phyloP scores from a whole-genome alignment of 257 asterid genomes.

The Ehretia macrophylla region DNA sequence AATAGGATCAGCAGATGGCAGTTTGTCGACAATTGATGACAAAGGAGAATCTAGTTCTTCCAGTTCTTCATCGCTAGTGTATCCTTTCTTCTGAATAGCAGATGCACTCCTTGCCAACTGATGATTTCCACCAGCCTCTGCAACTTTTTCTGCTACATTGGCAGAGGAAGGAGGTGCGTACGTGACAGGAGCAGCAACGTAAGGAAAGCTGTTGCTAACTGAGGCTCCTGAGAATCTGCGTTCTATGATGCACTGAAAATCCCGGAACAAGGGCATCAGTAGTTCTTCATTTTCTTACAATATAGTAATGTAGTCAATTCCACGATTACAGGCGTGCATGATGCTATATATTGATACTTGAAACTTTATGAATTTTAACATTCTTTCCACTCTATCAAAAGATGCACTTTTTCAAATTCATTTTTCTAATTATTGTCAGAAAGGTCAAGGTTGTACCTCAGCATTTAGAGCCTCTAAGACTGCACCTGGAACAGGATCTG shows the following conservation, averaged over 20 bases:
- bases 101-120: conserved; percentile 60
- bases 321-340: no score
- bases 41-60: conserved; percentile 73
- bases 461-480: conserved; percentile 93
- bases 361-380: no score
- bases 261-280: conserved; percentile 8
- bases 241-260: conserved; percentile 65
- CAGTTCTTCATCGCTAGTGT: conserved; percentile 89
- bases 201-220: conserved; percentile 53
- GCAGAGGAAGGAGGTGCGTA: conserved; percentile 60
- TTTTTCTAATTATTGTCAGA: background rate
- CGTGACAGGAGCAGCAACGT: conserved; percentile 54
- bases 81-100: conserved; percentile 75
- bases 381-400: background rate
- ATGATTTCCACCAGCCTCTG: conserved; percentile 43
- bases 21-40: conserved; percentile 39
- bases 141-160: conserved; percentile 56
- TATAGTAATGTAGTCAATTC: no score
- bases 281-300: background rate
- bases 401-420: background rate
- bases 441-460: conserved; percentile 46
- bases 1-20: conserved; percentile 34
- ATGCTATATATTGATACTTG: no score
- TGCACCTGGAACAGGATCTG: conserved; percentile 88
- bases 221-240: conserved; percentile 47